Evolutionary conservation across 331 rosid genomes (phyloP).

Genomic region (Erythrophleum ivorense): DNA sequence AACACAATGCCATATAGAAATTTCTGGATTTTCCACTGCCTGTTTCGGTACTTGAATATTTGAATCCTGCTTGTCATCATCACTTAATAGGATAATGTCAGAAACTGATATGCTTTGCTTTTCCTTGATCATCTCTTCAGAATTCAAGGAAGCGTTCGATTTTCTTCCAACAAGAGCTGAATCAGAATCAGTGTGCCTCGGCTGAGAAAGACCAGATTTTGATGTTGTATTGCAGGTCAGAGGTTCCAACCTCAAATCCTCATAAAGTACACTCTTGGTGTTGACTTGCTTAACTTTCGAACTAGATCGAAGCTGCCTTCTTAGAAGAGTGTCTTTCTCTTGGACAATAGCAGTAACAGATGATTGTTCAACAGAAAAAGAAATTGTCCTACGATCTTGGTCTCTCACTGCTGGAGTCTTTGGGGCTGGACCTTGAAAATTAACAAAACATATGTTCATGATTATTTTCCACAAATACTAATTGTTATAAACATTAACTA

Average conservation of each 20-base stretch:
- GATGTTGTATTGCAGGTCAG: background rate
- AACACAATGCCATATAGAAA: constrained; percentile 56
- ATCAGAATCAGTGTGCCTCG: constrained; percentile 23
- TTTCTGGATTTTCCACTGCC: constrained; percentile 42
- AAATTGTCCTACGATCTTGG: constrained; percentile 13
- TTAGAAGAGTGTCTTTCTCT: constrained; percentile 30
- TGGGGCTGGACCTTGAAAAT: constrained; percentile 35
- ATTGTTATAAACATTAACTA: background rate
- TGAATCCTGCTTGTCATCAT: constrained; percentile 25
- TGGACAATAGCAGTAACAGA: constrained; percentile 9
- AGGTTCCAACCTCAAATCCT: constrained; percentile 22
- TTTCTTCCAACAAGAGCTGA: constrained; percentile 34
- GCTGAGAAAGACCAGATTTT: background rate
- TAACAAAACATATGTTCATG: constrained; percentile 2
- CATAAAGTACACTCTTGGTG: constrained; percentile 18
- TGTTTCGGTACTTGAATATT: background rate
- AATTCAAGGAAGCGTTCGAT: constrained; percentile 2
- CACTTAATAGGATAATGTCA: constrained; percentile 38
- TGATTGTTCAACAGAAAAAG: constrained; percentile 36
- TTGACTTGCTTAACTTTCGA: constrained; percentile 22
- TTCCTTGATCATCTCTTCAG: constrained; percentile 28
- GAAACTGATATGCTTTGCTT: constrained; percentile 34
- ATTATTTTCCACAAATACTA: constrained; percentile 22
- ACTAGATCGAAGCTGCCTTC: constrained; percentile 34
- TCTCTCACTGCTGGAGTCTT: constrained; percentile 31